Evolutionary conservation across 1,284 basidiomycete species (phyloP), one percentile per base, ranked within the genome.

Genomic region (Irpex rosettiformis): DNA sequence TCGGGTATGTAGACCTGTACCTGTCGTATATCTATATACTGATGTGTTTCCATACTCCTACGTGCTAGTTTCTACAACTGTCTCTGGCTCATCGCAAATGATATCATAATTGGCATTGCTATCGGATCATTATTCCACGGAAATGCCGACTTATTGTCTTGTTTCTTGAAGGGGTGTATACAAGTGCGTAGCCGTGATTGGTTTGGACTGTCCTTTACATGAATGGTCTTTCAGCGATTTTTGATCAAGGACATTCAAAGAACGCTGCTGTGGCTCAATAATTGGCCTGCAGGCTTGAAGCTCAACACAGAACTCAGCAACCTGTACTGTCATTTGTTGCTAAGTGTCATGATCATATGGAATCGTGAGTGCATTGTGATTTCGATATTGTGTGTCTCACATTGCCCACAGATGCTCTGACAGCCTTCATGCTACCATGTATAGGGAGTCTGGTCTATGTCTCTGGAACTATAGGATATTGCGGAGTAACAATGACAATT

Each of bases 281-380:
- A 89, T 58, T 99, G 97, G 96, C 96, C 96, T 0, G 93, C 90
- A 0, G 96, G 97, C 1, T 75, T 99, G 47, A 99, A 99, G 74
- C 86, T 99, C 59, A 99, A 99, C 70, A 94, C 93, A 0, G 93
- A 98, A 64, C 81, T 98, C 16, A 92, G 93, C 64, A 77, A 80
- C 18, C 92, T 96, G 68, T 91, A 94, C 66, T 86, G 88, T 30
- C 81, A 86, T 59, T 79, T 83, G 0, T 88, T 96, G 58, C 77
- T 85, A 1, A 79, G 81, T 24, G 63, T 88, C 3, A 81, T 91
- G 4, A 75, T 76, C 2, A 67, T 80, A 4, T 96, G 91, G 91
- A 82, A 82, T 37, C 73, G 91, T 92, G 59, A 54, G 86, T 48
- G 10, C 24, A 28, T 13, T 25, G 24, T 13, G 3, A 13, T 43